Evolutionary conservation across 495 filamentous ascomycete species (phyloP).

Genomic region (Penicillium pulvis): DNA sequence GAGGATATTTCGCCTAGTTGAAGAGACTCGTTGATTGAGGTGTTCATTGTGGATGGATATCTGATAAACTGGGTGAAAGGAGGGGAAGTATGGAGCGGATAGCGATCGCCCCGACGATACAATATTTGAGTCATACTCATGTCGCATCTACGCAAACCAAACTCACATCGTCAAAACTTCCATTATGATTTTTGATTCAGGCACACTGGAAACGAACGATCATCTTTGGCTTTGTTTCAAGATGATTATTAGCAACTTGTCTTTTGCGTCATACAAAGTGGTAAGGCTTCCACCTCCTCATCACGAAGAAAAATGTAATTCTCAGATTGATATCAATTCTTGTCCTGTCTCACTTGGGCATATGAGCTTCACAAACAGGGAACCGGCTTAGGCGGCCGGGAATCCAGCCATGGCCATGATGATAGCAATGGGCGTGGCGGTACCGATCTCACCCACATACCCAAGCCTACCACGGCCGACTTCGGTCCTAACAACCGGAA

Average conservation of each 20-base stretch:
- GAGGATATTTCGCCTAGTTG: constrained; percentile 9
- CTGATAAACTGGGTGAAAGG: neutral
- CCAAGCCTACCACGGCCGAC: constrained; percentile 8
- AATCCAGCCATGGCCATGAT: constrained; percentile 14
- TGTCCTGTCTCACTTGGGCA: too few species aligned
- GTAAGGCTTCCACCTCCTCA: too few species aligned
- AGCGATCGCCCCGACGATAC: neutral
- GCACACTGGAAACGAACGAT: too few species aligned
- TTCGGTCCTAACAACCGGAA: constrained; percentile 4
- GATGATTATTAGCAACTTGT: too few species aligned
- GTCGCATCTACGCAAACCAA: too few species aligned
- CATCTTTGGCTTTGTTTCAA: too few species aligned
- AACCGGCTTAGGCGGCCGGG: neutral
- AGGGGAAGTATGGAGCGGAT: neutral
- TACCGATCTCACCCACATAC: constrained; percentile 4
- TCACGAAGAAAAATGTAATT: too few species aligned
- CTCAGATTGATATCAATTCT: too few species aligned
- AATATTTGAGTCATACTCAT: neutral
- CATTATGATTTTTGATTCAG: too few species aligned
- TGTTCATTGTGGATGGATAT: neutral
- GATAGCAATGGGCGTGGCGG: neutral
- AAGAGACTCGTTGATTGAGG: constrained; percentile 6
- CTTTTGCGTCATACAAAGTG: too few species aligned
- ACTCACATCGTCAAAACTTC: too few species aligned
- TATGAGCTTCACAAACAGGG: neutral